Evolutionary conservation across 2,329 filamentous ascomycete genomes (phyloP), one percentile per base, ranked within the genome.

Genomic region (Aphanocladium album): DNA sequence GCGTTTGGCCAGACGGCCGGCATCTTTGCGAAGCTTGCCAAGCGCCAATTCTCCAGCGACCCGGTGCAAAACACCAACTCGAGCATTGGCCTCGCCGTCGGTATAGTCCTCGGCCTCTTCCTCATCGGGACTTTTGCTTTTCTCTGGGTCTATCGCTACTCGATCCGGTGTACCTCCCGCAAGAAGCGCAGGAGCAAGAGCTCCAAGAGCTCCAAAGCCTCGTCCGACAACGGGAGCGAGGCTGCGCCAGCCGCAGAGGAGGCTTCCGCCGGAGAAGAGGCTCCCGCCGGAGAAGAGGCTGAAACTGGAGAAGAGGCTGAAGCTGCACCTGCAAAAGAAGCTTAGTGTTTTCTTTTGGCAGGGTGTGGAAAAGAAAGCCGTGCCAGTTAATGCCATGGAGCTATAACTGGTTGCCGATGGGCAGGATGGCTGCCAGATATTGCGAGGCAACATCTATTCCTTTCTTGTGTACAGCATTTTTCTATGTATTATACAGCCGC

Each of bases 31-130:
- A 4, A 37, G 3, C 41, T 59, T 14, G 52, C 7, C 17, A 43
- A 30, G 25, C 62, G 67, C 14, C 63, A 67, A 21, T 65, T 65
- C 61, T 66, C 65, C 39, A 53, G 63, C 58, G 60, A 66, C 60
- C 57, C 66, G 1, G 60, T 66, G 50, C 66, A 72, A 17, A 72
- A 74, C 43, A 73, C 71, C 37, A 76, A 79, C 64, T 70, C 72
- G 57, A 76, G 73, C 37, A 79, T 79, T 59, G 77, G 77, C 58
- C 69, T 78, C 61, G 71, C 76, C 3, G 73, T 80, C 49, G 77
- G 74, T 61, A 67, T 80, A 45, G 67, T 76, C 4, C 67, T 79
- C 21, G 71, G 72, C 27, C 65, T 73, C 21, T 80, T 80, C 60
- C 58, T 80, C 60, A 66, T 72, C 17, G 73, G 67, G 21, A 62